Evolutionary conservation across 164 flowering plant species (phyloP).

Genomic region (Magnolia changhungtana): DNA sequence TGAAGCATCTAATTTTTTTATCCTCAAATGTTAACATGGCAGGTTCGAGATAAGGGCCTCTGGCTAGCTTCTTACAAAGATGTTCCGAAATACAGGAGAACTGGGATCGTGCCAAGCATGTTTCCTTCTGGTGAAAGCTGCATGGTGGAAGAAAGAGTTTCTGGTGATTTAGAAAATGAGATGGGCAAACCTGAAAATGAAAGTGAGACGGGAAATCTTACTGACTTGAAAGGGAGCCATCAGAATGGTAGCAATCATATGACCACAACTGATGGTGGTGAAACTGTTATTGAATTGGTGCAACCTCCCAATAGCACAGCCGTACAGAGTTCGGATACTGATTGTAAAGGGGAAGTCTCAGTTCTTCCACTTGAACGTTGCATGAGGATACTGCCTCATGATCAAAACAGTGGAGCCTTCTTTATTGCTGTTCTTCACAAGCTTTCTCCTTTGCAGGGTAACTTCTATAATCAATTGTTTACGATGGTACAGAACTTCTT

Average conservation of each 20-base stretch:
- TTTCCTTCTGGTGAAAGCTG: slow-evolving; percentile 76
- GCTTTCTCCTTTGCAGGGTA: slow-evolving; percentile 69
- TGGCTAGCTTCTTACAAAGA: slow-evolving; percentile 77
- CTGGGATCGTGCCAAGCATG: slow-evolving; percentile 71
- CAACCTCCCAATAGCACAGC: background rate
- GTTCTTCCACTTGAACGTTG: slow-evolving; percentile 75
- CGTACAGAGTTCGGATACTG: background rate
- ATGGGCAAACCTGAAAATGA: slow-evolving; percentile 22
- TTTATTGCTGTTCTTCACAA: slow-evolving; percentile 88
- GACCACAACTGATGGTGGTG: slow-evolving; percentile 16
- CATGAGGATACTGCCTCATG: slow-evolving; percentile 94
- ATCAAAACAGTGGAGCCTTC: slow-evolving; percentile 94
- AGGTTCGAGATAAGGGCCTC: slow-evolving; percentile 80
- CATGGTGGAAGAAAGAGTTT: slow-evolving; percentile 12
- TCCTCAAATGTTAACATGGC: slow-evolving; percentile 20
- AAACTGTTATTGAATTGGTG: background rate
- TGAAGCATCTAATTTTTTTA: background rate
- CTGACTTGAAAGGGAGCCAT: slow-evolving; percentile 14
- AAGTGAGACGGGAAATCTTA: slow-evolving; percentile 8
- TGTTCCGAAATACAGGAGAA: slow-evolving; percentile 43
- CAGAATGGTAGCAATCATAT: slow-evolving; percentile 25
- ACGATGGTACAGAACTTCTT: background rate
- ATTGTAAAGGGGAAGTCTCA: slow-evolving; percentile 53
- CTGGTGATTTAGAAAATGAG: slow-evolving; percentile 14
- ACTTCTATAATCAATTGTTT: background rate